Percentiles rank a stretch among this genome's conserved stretches.
These are phyloP conservation scores for Taxillus chinensis DNA, from an alignment of 164 flowering plant genomes.

Conservation along the genomic window DNA sequence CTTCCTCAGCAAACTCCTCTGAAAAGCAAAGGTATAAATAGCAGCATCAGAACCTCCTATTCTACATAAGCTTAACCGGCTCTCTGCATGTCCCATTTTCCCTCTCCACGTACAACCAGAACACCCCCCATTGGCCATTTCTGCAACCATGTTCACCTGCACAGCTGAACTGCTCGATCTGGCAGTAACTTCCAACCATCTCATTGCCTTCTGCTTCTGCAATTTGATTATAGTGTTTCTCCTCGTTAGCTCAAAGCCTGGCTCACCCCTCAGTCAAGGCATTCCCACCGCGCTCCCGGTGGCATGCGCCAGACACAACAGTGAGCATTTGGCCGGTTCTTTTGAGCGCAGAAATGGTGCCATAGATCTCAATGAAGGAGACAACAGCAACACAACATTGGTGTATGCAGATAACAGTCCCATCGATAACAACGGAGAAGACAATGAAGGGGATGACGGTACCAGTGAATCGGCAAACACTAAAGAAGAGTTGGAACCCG, in stretches of 20 bases:
- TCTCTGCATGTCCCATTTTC: not conserved
- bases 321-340: not conserved
- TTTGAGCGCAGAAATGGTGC: not conserved
- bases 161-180: slow-evolving; percentile 28
- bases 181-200: slow-evolving; percentile 31
- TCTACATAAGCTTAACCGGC: not conserved
- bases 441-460: not conserved
- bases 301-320: not conserved
- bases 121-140: not conserved
- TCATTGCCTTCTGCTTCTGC: slow-evolving; percentile 36
- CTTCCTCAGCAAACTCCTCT: not conserved
- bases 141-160: slow-evolving; percentile 23
- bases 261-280: slow-evolving; percentile 9
- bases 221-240: slow-evolving; percentile 47
- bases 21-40: not conserved
- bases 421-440: not conserved
- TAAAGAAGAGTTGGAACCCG: too few species aligned
- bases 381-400: not conserved
- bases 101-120: not conserved
- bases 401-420: not conserved
- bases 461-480: too few species aligned
- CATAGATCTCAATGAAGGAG: not conserved
- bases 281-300: not conserved
- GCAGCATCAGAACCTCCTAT: not conserved
- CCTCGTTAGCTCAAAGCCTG: slow-evolving; percentile 20